Conservation (phyloP, 2,329 filamentous ascomycete genomes). For the Tolypocladium ophioglossoides region DNA sequence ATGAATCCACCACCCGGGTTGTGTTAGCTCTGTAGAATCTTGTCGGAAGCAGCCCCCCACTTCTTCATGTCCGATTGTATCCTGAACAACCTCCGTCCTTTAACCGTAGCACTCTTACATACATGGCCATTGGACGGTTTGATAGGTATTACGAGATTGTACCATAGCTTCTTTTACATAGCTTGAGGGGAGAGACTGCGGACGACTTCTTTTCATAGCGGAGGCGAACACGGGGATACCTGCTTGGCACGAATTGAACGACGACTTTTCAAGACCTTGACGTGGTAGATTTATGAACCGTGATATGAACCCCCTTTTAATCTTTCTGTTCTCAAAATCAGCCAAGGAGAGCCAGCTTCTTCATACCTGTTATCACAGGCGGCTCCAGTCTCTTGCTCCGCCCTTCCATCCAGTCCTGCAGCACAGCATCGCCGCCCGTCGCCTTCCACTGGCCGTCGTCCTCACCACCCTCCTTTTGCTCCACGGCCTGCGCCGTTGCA, state of each 20-base stretch:
- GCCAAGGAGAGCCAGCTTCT: constrained; percentile 40
- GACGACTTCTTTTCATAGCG: constrained; percentile 16
- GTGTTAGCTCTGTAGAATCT: not conserved
- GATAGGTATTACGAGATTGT: not conserved
- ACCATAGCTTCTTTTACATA: not conserved
- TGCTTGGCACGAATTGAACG: constrained; percentile 5
- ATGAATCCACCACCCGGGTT: not conserved
- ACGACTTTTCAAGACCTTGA: not conserved
- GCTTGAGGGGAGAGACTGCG: not conserved
- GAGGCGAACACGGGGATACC: constrained; percentile 18
- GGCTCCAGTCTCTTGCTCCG: constrained; percentile 33
- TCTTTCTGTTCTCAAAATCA: constrained; percentile 13
- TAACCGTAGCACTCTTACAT: not conserved
- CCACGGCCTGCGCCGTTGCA: constrained; percentile 13
- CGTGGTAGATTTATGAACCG: not conserved
- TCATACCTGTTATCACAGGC: constrained; percentile 37
- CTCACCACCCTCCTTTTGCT: constrained; percentile 10
- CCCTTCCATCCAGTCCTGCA: constrained; percentile 38
- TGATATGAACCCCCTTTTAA: not conserved
- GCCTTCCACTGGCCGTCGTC: constrained; percentile 19
- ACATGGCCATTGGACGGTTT: not conserved
- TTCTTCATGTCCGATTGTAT: not conserved
- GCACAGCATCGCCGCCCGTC: constrained; percentile 40
- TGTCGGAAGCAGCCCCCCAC: not conserved
- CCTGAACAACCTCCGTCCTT: not conserved